Conservation (phyloP, 495 filamentous ascomycete genomes). For the Annulohypoxylon bovei region DNA sequence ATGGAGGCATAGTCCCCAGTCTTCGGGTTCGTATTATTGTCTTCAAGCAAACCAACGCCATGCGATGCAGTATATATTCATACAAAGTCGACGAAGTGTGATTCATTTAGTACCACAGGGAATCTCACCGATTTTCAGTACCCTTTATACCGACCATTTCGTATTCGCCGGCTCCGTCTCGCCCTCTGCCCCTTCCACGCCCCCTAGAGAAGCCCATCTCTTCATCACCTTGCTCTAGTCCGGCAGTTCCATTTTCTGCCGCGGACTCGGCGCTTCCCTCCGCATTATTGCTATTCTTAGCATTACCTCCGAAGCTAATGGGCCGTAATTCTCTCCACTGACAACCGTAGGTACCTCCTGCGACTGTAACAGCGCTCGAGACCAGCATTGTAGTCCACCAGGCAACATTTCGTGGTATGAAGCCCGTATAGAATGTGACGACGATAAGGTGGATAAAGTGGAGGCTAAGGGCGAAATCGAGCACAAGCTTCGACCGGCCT, state of each 20-base stretch:
- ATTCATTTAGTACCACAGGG: neutral
- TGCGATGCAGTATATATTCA: slow-evolving; percentile 33
- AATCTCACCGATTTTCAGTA: slow-evolving; percentile 20
- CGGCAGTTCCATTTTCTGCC: slow-evolving; percentile 26
- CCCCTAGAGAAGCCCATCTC: slow-evolving; percentile 63
- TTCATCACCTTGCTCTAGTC: slow-evolving; percentile 50
- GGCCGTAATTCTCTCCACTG: slow-evolving; percentile 88
- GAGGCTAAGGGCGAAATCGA: slow-evolving; percentile 91
- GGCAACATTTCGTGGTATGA: slow-evolving; percentile 75
- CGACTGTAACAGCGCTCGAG: slow-evolving; percentile 75
- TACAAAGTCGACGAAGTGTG: slow-evolving; percentile 22
- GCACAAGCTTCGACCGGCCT: slow-evolving; percentile 87
- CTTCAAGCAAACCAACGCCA: slow-evolving; percentile 32
- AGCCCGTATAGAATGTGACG: slow-evolving; percentile 76
- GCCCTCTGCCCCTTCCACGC: slow-evolving; percentile 60
- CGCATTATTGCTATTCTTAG: slow-evolving; percentile 29
- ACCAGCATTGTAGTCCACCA: slow-evolving; percentile 88
- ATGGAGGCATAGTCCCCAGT: neutral
- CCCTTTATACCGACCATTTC: slow-evolving; percentile 73
- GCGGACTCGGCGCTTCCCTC: slow-evolving; percentile 25
- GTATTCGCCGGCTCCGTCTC: slow-evolving; percentile 75
- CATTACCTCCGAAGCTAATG: slow-evolving; percentile 82
- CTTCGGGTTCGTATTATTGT: slow-evolving; percentile 10
- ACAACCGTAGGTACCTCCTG: slow-evolving; percentile 87
- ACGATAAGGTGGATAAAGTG: slow-evolving; percentile 87